A percentile compares a stretch with the other conserved stretches of the same genome.
These are phyloP conservation scores for Erythrophleum ivorense DNA, from an alignment of 331 rosid genomes.

Conservation along the genomic window DNA sequence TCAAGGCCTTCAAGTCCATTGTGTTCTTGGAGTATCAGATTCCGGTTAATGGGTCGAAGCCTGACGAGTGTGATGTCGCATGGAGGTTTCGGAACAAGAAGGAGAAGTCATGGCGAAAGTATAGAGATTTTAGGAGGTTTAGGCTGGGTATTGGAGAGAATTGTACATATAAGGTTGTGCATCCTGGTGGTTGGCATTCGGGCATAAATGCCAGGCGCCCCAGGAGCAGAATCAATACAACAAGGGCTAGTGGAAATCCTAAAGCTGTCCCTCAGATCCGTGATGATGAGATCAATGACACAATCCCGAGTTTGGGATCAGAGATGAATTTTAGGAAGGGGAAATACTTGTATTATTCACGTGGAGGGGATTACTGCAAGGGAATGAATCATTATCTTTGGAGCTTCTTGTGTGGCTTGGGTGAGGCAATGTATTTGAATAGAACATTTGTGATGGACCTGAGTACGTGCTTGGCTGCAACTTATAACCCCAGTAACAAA, in stretches of 20 bases:
- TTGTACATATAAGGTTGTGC: constrained; percentile 76
- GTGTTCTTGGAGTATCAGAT: constrained; percentile 75
- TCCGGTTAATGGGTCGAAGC: constrained; percentile 72
- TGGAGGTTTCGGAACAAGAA: constrained; percentile 92
- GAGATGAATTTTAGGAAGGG: constrained; percentile 80
- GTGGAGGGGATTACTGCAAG: constrained; percentile 98
- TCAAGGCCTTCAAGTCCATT: constrained; percentile 73
- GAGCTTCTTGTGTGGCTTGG: constrained; percentile 98
- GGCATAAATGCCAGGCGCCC: constrained; percentile 78
- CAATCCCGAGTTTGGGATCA: constrained; percentile 83
- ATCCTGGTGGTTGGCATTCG: constrained; percentile 86
- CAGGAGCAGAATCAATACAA: constrained; percentile 13
- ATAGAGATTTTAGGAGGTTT: constrained; percentile 91
- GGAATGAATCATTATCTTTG: constrained; percentile 98
- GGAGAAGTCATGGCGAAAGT: constrained; percentile 96
- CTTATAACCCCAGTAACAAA: constrained; percentile 72
- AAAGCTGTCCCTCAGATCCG: constrained; percentile 39
- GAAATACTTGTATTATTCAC: constrained; percentile 87
- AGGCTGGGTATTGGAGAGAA: constrained; percentile 56
- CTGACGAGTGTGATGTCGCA: constrained; percentile 81
- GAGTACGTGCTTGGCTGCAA: constrained; percentile 73
- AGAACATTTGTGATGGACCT: constrained; percentile 97
- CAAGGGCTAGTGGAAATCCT: constrained; percentile 21
- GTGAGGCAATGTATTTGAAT: constrained; percentile 94
- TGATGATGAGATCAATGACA: constrained; percentile 93